Conservation (phyloP, 345 rosid species). For the thale cress (Arabidopsis thaliana) region TAIR10.1 NC_003070.9:25774501-25775000, state of each 20-base stretch:
- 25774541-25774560: slow-evolving; percentile 37
- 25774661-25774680: slow-evolving; percentile 48
- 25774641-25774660: slow-evolving; percentile 30
- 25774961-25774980: background rate
- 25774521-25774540: slow-evolving; percentile 27
- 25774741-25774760: slow-evolving; percentile 31
- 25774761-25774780: slow-evolving; percentile 2
- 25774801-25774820: slow-evolving; percentile 28
- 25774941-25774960: slow-evolving; percentile 30
- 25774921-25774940: slow-evolving; percentile 19
- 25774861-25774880: background rate
- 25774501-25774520: slow-evolving; percentile 41
- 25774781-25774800: slow-evolving; percentile 8
- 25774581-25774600: slow-evolving; percentile 15
- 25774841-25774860: background rate
- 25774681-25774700: slow-evolving; percentile 37
- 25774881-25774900: slow-evolving; percentile 9
- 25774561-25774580: background rate
- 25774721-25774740: slow-evolving; percentile 40
- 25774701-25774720: slow-evolving; percentile 36
- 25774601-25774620: slow-evolving; percentile 26
- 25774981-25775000: slow-evolving; percentile 32
- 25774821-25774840: background rate
- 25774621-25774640: slow-evolving; percentile 42
- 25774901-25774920: slow-evolving; percentile 38